Evolutionary conservation across 805 yeast species (phyloP).

Genomic region (Grigorovia yakushimaensis): DNA sequence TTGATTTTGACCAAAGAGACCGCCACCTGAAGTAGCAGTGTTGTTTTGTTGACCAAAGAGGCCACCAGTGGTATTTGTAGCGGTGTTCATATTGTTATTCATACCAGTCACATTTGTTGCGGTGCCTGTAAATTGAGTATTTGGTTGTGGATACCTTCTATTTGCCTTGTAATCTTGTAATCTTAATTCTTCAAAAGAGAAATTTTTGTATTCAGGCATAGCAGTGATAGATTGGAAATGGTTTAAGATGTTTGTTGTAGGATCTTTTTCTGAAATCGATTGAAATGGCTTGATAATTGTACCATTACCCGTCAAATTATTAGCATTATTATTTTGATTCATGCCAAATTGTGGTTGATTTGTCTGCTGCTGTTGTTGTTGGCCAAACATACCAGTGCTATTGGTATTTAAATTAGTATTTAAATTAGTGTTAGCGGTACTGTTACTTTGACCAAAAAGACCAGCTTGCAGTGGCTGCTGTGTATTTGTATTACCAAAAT

Average conservation of each 20-base stretch:
- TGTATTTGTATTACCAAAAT: constrained; percentile 6
- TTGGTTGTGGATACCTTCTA: constrained; percentile 18
- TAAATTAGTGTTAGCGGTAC: neutral
- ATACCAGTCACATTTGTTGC: constrained; percentile 9
- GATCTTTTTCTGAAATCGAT: constrained; percentile 64
- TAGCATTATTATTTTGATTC: neutral
- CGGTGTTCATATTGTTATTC: constrained; percentile 21
- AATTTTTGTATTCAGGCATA: constrained; percentile 85
- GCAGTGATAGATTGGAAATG: constrained; percentile 65
- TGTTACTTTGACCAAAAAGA: constrained; percentile 3
- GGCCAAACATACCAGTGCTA: constrained; percentile 3
- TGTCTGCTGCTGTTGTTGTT: constrained; percentile 1
- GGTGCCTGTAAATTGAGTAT: constrained; percentile 3
- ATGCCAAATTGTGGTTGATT: constrained; percentile 6
- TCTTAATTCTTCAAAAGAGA: constrained; percentile 81
- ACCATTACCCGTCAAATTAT: constrained; percentile 46
- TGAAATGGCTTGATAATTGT: constrained; percentile 64
- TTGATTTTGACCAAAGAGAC: constrained; percentile 4
- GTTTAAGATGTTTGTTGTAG: constrained; percentile 42
- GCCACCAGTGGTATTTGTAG: constrained; percentile 1
- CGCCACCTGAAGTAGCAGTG: neutral
- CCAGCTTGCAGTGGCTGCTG: neutral
- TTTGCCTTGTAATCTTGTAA: constrained; percentile 76
- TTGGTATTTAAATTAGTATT: too few species aligned
- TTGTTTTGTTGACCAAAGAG: constrained; percentile 3